Base-by-base conservation (phyloP, 345 rosid species). In the Turritis glabra region DNA sequence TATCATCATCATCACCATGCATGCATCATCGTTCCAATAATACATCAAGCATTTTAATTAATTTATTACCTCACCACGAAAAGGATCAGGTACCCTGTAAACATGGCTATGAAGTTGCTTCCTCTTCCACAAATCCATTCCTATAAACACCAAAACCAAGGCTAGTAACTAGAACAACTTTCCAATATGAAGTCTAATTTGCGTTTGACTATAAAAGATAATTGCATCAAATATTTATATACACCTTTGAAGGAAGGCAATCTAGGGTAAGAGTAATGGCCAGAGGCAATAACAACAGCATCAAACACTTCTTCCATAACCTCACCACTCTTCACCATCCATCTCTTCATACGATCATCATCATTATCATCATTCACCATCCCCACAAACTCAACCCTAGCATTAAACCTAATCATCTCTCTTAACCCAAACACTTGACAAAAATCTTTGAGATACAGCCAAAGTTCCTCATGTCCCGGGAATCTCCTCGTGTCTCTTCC, bases 281-380 rank as follows among this genome's bases (percentile, higher is more conserved):
- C 98, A 41, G 89, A 76, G 29, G 94, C 96, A 43, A 93, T 90
- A 72, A 93, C 86, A 41, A 93, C 96, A 15, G 97, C 97, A 80
- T 93, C 97, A 72, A 81, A 93, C 17, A 89, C 88, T 79, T 90
- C 90, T 76, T 91, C 91, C 41, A 66, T 77, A 40, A 59, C 77
- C 66, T 79, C 79, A 10, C 78, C 85, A 38, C 44, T 77, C 82
- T 79, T 87, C 15, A 91, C 98, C 59, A 86, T 51, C 98, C 98
- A 93, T 72, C 80, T 86, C 71, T 85, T 64, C 74, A 81, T 84
- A n/a, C n/a, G n/a, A 29, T 79, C 69, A 82, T n/a, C n/a, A n/a
- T n/a, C n/a, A n/a, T 64, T 64, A 72, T 82, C 80, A 71, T 84
- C 87, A 67, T 75, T 13, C 58, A 69, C 65, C 69, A 67, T 69